A percentile compares a stretch with the other conserved stretches of the same genome.
These are phyloP conservation scores for Leptographium flavum DNA, from an alignment of 2,329 filamentous ascomycete species.

Conservation along the genomic window DNA sequence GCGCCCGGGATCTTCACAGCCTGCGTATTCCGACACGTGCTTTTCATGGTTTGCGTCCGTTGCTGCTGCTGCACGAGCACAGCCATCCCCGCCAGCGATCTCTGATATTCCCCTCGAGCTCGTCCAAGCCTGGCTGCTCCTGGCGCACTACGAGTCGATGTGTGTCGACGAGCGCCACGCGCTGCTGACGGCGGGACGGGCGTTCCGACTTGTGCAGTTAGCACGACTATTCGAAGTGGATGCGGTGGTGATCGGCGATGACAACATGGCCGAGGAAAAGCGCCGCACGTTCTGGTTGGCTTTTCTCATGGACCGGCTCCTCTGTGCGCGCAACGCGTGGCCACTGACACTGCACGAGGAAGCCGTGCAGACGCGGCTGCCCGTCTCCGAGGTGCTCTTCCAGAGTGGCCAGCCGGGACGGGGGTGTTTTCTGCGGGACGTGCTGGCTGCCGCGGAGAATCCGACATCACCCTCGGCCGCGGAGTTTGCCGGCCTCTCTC, in stretches of 20 bases:
- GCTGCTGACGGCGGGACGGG: background rate
- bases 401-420: background rate
- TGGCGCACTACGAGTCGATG: background rate
- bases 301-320: background rate
- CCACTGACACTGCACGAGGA: background rate
- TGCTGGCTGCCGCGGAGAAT: background rate
- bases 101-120: background rate
- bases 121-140: background rate
- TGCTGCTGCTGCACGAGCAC: background rate
- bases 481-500: background rate
- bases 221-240: background rate
- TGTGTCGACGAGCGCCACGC: background rate
- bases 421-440: background rate
- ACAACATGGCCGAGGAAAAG: background rate
- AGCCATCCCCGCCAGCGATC: background rate
- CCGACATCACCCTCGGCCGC: background rate
- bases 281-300: background rate
- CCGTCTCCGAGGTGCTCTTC: background rate
- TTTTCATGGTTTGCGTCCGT: background rate
- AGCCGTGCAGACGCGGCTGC: background rate
- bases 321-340: background rate
- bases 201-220: background rate
- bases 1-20: background rate
- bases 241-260: background rate
- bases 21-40: background rate